Base-by-base conservation (phyloP, 495 filamentous ascomycete genomes). In the Paragyromitra xinjiangensis region DNA sequence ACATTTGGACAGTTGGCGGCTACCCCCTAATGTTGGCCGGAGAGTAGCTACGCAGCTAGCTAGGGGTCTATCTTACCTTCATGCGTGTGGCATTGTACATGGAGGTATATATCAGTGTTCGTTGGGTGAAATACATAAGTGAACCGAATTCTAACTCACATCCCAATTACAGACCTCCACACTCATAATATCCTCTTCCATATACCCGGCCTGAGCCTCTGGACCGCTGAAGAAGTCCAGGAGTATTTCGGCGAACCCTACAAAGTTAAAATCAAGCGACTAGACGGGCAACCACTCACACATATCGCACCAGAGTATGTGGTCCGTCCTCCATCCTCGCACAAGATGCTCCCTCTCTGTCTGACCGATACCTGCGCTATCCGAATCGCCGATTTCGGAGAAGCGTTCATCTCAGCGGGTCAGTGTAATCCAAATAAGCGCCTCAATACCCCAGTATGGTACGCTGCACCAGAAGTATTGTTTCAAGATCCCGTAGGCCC, bases 31-130 rank as follows among this genome's bases (percentile, higher is more conserved):
- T 12, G 39, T 67, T 42, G 14, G 12, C 14, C 29, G 29, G 24
- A 73, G 55, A 40, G 62, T 58, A 64, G 69, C 69, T 72, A 14
- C 45, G 9, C 45, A 73, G 59, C 11, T 67, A 45, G 48, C 45
- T 9, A 34, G 66, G 34, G 70, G 29, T 22, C 53, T 73, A 19
- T 55, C 45, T 14, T 65, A 72, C 42, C 9, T 67, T 9, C 22
- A 71, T 37, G 37, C 22, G 14, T 24, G 59, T 53, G 26, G 61
- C 19, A 9, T 62, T 45, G 34, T 63, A 22, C 53, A 71, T 48
- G 37, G 37, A 44, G 61, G 61, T 65, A 67, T 34, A 24, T 53
- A 40, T 2, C 8, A 2, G 51, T 26, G 51, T 55, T 12, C 9
- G 12, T 5, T n/a, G 44, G 6, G 44, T n/a, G 44, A 48, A 16